phyloP scores from a whole-genome alignment of 805 yeast species.

The Yamadazyma tumulicola region DNA sequence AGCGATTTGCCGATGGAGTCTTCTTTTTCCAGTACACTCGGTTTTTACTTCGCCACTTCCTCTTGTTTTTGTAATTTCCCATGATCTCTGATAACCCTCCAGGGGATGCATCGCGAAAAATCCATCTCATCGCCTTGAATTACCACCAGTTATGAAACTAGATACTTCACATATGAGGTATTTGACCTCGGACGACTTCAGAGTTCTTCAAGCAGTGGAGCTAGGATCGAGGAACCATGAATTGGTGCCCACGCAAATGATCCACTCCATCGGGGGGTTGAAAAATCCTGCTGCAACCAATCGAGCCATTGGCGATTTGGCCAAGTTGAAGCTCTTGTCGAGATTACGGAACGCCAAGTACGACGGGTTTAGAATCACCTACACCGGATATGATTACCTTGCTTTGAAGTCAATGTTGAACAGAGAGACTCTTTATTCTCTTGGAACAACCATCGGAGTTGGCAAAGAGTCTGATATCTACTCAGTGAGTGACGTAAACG shows the following conservation, averaged over 20 bases:
- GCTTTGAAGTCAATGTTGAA: constrained; percentile 83
- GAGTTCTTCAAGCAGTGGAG: constrained; percentile 85
- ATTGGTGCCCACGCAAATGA: constrained; percentile 84
- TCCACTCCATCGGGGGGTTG: constrained; percentile 75
- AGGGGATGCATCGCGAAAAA: constrained; percentile 3
- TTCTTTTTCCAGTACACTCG: constrained; percentile 1
- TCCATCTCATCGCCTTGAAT: constrained; percentile 9
- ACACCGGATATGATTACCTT: constrained; percentile 86
- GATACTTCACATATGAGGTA: constrained; percentile 94
- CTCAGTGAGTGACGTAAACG: constrained; percentile 67
- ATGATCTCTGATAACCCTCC: too few relatives aligned
- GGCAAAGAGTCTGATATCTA: constrained; percentile 97
- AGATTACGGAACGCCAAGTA: constrained; percentile 85
- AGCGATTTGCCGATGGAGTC: background rate
- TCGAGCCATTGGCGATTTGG: constrained; percentile 77
- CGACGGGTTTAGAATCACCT: constrained; percentile 90
- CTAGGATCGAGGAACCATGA: constrained; percentile 91
- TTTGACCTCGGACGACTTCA: constrained; percentile 84
- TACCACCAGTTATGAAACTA: constrained; percentile 77
- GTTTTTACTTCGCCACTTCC: background rate
- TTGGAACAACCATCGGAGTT: constrained; percentile 89
- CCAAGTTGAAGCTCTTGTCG: constrained; percentile 77
- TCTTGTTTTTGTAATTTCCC: background rate
- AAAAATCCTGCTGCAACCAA: constrained; percentile 74
- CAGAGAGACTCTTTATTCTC: constrained; percentile 66